Conservation (phyloP, 164 flowering plant species). For the Amborella trichopoda region DNA sequence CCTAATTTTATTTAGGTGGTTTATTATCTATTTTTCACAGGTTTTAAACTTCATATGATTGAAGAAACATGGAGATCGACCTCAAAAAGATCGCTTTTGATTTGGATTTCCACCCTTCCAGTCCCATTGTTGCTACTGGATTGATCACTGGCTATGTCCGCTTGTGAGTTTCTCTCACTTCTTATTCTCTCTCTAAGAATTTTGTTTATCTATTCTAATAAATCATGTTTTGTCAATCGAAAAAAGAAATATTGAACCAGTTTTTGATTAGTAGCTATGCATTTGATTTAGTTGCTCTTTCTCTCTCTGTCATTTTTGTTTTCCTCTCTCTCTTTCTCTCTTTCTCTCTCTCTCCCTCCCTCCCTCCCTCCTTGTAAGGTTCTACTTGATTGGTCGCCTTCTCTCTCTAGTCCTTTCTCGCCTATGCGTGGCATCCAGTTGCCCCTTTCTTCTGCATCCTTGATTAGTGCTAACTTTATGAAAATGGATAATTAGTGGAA, state of each 20-base stretch:
- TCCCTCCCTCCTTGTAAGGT: too few relatives aligned
- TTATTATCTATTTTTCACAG: too few relatives aligned
- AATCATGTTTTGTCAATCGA: not conserved
- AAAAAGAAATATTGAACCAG: not conserved
- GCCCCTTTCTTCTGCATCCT: too few relatives aligned
- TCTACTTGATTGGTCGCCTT: too few relatives aligned
- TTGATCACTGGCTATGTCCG: conserved; percentile 67
- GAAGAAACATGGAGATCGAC: conserved; percentile 76
- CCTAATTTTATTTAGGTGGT: too few relatives aligned
- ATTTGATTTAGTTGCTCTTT: not conserved
- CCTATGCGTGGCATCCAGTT: too few relatives aligned
- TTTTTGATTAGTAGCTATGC: not conserved
- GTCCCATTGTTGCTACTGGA: conserved; percentile 43
- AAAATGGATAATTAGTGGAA: too few relatives aligned
- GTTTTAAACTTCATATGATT: too few relatives aligned
- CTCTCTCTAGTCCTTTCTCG: too few relatives aligned
- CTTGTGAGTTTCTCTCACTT: conserved; percentile 26
- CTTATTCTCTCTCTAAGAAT: not conserved
- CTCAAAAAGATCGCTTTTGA: conserved; percentile 58
- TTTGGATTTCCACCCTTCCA: conserved; percentile 79
- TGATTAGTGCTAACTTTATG: too few relatives aligned
- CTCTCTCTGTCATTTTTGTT: not conserved
- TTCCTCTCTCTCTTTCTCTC: too few relatives aligned
- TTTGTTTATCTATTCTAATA: not conserved
- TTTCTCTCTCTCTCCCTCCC: too few relatives aligned